Evolutionary conservation across 1,139 yeast species (phyloP).

Genomic region (Sugiyamaella castrensis): DNA sequence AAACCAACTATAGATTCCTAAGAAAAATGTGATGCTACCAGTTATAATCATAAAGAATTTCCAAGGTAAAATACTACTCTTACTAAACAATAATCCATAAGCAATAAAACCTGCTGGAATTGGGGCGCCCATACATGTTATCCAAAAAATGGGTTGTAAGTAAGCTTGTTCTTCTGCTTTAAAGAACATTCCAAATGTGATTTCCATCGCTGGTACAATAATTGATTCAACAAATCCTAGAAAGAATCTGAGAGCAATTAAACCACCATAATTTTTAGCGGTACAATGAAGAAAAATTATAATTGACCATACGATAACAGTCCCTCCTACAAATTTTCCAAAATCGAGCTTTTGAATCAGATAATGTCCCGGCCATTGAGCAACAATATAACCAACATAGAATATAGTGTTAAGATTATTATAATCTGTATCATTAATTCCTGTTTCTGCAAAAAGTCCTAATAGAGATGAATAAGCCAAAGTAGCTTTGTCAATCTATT

Average conservation of each 20-base stretch:
- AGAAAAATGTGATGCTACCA: constrained; percentile 43
- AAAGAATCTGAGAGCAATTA: constrained; percentile 24
- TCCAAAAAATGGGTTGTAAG: constrained; percentile 54
- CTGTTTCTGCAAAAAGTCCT: background rate
- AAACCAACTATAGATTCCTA: constrained; percentile 35
- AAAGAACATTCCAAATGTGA: constrained; percentile 56
- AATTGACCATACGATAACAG: constrained; percentile 10
- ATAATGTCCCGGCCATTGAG: constrained; percentile 38
- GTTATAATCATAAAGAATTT: constrained; percentile 44
- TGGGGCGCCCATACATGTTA: constrained; percentile 74
- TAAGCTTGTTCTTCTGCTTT: constrained; percentile 61
- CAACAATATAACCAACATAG: constrained; percentile 57
- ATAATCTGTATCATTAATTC: constrained; percentile 4
- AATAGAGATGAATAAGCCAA: constrained; percentile 21
- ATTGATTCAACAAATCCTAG: constrained; percentile 33
- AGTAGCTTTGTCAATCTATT: too few species aligned
- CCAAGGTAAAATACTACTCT: constrained; percentile 38
- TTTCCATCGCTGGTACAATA: constrained; percentile 19
- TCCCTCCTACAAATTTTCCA: constrained; percentile 7
- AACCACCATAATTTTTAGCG: constrained; percentile 17
- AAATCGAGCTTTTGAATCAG: background rate
- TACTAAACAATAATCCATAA: constrained; percentile 44
- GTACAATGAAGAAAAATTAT: constrained; percentile 9
- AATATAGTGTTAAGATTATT: constrained; percentile 41
- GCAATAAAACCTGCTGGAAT: constrained; percentile 73